A percentile compares a stretch with the other conserved stretches of the same genome.
These are phyloP conservation scores for Phytophthora quininea DNA, from an alignment of 352 stramenopile genomes.

Conservation along the genomic window DNA sequence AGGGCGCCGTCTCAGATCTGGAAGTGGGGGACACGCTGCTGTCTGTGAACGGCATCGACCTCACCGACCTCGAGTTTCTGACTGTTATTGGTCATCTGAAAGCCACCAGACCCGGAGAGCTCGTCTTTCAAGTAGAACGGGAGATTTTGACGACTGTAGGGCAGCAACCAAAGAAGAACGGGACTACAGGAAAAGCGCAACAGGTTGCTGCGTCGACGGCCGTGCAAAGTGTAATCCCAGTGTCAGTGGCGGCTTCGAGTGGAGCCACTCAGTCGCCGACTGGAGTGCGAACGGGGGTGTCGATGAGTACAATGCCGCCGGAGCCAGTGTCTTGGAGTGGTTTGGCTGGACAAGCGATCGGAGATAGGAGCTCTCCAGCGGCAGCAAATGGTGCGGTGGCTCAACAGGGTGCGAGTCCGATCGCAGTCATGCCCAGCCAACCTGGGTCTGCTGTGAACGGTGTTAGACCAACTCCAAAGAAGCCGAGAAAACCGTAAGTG, in stretches of 20 bases:
- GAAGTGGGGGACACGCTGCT: constrained; percentile 71
- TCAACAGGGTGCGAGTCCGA: constrained; percentile 6
- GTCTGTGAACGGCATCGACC: constrained; percentile 62
- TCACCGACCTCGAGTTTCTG: constrained; percentile 57
- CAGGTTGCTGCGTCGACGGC: not conserved
- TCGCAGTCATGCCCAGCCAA: constrained; percentile 9
- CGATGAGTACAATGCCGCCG: not conserved
- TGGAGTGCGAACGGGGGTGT: not conserved
- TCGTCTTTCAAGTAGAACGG: constrained; percentile 69
- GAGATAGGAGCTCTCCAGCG: not conserved
- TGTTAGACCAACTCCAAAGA: constrained; percentile 25
- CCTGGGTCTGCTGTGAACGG: not conserved
- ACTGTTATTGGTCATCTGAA: constrained; percentile 69
- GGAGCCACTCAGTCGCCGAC: not conserved
- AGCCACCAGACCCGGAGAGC: constrained; percentile 45
- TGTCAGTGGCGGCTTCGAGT: not conserved
- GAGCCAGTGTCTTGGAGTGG: not conserved
- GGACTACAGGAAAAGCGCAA: not conserved
- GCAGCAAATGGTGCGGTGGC: not conserved
- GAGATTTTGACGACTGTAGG: not conserved
- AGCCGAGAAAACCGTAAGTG: constrained; percentile 55
- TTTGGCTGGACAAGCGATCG: not conserved
- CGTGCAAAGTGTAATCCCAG: not conserved
- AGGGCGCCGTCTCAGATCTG: constrained; percentile 43
- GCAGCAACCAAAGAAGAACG: not conserved